Evolutionary conservation across 1,284 basidiomycete species (phyloP), one percentile per base, ranked within the genome.

Genomic region (Austroboletus olivaceoglutinosus): DNA sequence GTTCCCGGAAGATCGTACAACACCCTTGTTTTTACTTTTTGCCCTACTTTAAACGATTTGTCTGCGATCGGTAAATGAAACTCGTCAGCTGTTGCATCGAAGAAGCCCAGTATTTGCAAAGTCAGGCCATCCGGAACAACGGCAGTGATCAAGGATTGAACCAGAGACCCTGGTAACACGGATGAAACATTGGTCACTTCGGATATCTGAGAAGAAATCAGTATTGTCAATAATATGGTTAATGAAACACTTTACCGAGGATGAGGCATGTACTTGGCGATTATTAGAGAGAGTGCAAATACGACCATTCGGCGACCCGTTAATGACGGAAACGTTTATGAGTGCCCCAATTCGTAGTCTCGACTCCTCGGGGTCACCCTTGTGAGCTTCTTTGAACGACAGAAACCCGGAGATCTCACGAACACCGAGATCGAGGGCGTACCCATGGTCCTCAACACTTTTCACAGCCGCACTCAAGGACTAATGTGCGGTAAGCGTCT

Each of bases 401-500:
- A 95, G 63, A 69, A 94, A 96, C 21, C 90, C 91, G 48, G 89
- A 84, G 25, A 87, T 69, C 29, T 84, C 82, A 12, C 81, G 67
- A 19, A 96, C 63, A 1, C 97, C 97, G 31, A 96, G 74, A 58
- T 96, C 91, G 19, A 99, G 77, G 47, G 88, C 82, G 71, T 96
- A 98, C 1, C 96, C 96, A 70, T 98, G 93, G 63, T 99, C 97
- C 72, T 99, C 97, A 30, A 90, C 74, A 61, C 88, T 91, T 69
- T 89, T 85, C 27, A 98, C 77, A 41, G 89, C 82, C 11, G 85
- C 90, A 0, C 86, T 81, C 46, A 97, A 63, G 16, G 82, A 81
- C 89, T 92, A 30, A 31, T n/a, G 13, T 36, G 18, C 25, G 21
- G 37, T 58, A 27, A 59, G 51, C 16, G 21, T 9, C 40, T 36